Base-by-base conservation (phyloP, 768 basidiomycete genomes). In the Pluteus cervinus region DNA sequence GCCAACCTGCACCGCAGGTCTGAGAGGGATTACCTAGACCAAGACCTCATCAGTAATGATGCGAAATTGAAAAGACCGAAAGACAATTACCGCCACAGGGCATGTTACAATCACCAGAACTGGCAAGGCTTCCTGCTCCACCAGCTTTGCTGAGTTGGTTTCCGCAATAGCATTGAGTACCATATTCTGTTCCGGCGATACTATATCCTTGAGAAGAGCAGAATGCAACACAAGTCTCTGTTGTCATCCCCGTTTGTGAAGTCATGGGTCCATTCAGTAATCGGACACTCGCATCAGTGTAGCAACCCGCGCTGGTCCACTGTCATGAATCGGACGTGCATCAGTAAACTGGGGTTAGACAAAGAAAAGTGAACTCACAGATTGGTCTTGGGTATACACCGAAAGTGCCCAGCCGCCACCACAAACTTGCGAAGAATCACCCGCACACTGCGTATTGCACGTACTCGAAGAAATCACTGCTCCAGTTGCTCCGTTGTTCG, bases 151-250 rank as follows among this genome's bases (percentile, higher is more conserved):
- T 45, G 18, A 61, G 21, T 33, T 53, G 42, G 4, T 52, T 50
- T 16, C 60, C 62, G 40, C 65, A 66, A 39, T 53, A 58, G 39
- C 63, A 65, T 39, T 66, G 55, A 6, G 34, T 38, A 4, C 60
- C 61, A 36, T 58, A 52, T 33, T 65, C 58, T 6, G 57, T 54
- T 9, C 53, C 65, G 22, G 65, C 65, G 38, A 63, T 53, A 9
- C 44, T 51, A 34, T 48, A 60, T 1, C 60, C 57, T 16, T 37
- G 48, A 12, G 36, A 34, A 4, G 53, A 39, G 35, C 62, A 66
- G 18, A 51, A 43, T 7, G 30, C 37, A 8, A 53, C 54, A 36
- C 62, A 65, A 23, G 24, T 47, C 11, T 57, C 52, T 1, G 50
- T 50, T 7, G 63, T 63, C 57, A 63, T 61, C 7, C 48, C 50